These are phyloP conservation scores for Deuterostichococcus epilithicus DNA, from an alignment of 139 green algal species.

Conservation along the genomic window DNA sequence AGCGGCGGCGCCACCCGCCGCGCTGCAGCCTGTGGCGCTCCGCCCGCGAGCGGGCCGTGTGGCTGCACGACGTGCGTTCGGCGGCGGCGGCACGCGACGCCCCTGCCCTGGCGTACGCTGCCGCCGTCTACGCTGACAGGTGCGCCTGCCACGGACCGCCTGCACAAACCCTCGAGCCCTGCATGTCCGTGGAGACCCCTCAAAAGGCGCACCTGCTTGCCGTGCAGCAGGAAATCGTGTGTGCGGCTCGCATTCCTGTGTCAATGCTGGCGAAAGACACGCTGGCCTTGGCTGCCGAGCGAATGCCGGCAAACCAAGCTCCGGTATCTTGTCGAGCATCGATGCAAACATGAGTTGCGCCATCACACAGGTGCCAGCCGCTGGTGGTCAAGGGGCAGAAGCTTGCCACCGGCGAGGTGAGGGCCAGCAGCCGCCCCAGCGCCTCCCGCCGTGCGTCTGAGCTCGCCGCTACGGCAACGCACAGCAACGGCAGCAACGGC, in stretches of 20 bases:
- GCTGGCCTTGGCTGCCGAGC: too few species aligned
- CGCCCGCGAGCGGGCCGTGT: constrained; percentile 34
- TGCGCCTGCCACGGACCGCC: neutral
- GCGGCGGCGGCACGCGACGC: neutral
- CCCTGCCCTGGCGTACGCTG: constrained; percentile 6
- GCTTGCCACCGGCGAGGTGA: neutral
- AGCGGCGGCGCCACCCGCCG: neutral
- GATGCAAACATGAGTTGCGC: too few species aligned
- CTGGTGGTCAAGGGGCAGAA: neutral
- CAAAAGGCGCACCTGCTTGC: too few species aligned
- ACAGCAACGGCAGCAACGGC: neutral
- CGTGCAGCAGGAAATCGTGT: too few species aligned
- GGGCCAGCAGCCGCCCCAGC: neutral
- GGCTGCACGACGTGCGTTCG: constrained; percentile 12
- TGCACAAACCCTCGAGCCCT: too few species aligned
- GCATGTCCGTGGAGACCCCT: too few species aligned
- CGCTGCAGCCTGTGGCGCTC: constrained; percentile 25
- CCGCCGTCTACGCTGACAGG: constrained; percentile 32
- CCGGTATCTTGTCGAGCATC: too few species aligned
- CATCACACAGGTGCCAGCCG: neutral
- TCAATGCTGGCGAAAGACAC: too few species aligned
- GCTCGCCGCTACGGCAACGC: neutral
- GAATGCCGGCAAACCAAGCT: too few species aligned
- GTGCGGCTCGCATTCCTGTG: too few species aligned
- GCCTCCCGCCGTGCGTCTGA: too few species aligned